Conservation (phyloP, 176 grass and related monocot genomes). For the Oryza coarctata region DNA sequence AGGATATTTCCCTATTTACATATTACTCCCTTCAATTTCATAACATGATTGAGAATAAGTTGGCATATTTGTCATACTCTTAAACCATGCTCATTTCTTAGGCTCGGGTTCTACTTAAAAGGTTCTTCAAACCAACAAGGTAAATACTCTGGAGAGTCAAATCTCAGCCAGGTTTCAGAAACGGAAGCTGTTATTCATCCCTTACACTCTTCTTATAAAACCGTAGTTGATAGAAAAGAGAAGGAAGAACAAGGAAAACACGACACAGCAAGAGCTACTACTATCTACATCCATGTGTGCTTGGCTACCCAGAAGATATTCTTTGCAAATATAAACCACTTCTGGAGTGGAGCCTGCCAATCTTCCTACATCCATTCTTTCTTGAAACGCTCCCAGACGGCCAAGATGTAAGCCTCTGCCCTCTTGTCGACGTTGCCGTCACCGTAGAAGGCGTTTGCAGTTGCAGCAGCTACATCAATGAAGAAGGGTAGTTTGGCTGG, state of each 20-base stretch:
- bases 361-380: constrained; percentile 30
- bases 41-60: not conserved
- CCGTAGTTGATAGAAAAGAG: not conserved
- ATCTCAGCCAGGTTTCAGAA: not conserved
- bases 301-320: constrained; percentile 36
- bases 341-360: not conserved
- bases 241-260: not conserved
- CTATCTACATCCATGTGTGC: not conserved
- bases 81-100: not conserved
- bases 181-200: not conserved
- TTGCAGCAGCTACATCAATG: not conserved
- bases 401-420: constrained; percentile 49
- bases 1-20: not conserved
- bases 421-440: constrained; percentile 38
- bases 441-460: not conserved
- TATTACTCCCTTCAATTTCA: not conserved
- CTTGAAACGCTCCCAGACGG: constrained; percentile 50
- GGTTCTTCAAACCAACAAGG: not conserved
- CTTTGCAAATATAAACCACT: constrained; percentile 40
- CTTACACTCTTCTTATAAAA: constrained; percentile 10
- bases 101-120: not conserved
- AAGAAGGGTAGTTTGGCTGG: constrained; percentile 25
- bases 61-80: too few relatives aligned
- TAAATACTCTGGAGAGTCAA: not conserved
- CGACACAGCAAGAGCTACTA: constrained; percentile 12